These are phyloP conservation scores for Balakata baccata DNA, from an alignment of 345 rosid species.

Conservation along the genomic window DNA sequence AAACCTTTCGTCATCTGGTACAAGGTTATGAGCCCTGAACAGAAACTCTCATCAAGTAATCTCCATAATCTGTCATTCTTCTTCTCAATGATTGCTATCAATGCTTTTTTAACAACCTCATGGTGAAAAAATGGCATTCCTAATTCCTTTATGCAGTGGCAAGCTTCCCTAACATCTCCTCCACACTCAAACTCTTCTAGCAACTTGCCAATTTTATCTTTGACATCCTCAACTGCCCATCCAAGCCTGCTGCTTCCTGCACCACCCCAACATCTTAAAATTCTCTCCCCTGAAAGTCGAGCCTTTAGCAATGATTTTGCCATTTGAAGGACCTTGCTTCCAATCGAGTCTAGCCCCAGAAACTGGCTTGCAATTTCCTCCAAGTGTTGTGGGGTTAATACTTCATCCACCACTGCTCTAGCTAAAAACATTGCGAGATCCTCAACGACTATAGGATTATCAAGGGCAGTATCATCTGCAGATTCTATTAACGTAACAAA, in stretches of 20 bases:
- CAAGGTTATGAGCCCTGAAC: conserved; percentile 64
- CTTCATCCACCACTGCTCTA: conserved; percentile 83
- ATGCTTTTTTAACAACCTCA: conserved; percentile 72
- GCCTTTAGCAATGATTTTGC: conserved; percentile 72
- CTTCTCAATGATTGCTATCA: conserved; percentile 59
- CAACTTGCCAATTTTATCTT: conserved; percentile 59
- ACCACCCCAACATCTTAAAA: conserved; percentile 84
- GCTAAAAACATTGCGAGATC: conserved; percentile 87
- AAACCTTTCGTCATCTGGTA: conserved; percentile 84
- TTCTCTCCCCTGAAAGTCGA: conserved; percentile 73
- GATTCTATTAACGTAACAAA: conserved; percentile 67
- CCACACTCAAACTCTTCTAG: conserved; percentile 84
- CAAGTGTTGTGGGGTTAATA: conserved; percentile 64
- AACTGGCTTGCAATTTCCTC: conserved; percentile 59
- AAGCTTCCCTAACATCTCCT: conserved; percentile 67
- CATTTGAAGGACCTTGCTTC: conserved; percentile 63
- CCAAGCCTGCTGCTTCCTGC: conserved; percentile 61
- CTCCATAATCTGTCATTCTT: conserved; percentile 56
- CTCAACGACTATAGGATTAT: conserved; percentile 73
- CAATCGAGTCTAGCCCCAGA: conserved; percentile 45
- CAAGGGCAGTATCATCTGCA: conserved; percentile 80
- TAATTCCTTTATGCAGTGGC: conserved; percentile 71
- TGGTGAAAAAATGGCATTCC: conserved; percentile 90
- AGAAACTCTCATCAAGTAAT: conserved; percentile 51
- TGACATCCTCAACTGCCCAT: conserved; percentile 69